Percentiles rank a stretch among this genome's conserved stretches.
These are phyloP conservation scores for Mrakia blollopis DNA, from an alignment of 768 basidiomycete species.

Conservation along the genomic window DNA sequence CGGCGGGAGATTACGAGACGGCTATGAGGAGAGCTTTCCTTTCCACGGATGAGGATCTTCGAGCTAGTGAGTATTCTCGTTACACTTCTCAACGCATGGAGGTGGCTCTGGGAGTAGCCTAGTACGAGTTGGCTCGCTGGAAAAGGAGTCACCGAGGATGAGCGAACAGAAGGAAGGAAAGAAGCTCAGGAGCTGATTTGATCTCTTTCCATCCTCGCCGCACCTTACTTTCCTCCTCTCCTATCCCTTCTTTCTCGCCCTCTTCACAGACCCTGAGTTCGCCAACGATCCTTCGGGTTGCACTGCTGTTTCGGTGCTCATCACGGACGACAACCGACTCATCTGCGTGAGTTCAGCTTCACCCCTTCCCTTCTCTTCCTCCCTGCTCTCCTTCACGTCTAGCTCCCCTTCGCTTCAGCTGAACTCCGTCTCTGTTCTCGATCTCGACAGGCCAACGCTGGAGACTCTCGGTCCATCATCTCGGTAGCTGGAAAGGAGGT, in stretches of 20 bases:
- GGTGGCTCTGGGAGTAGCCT: too few relatives aligned
- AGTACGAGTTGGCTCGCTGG: not conserved
- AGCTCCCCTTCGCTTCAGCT: constrained; percentile 19
- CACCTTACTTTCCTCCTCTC: too few relatives aligned
- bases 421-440: not conserved
- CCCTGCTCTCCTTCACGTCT: constrained; percentile 14
- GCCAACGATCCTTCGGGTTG: constrained; percentile 90
- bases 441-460: constrained; percentile 77
- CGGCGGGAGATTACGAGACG: constrained; percentile 61
- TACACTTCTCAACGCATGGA: not conserved
- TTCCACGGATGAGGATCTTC: constrained; percentile 88
- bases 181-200: not conserved
- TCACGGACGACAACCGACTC: constrained; percentile 72
- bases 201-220: not conserved
- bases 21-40: constrained; percentile 86
- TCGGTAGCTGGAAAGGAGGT: constrained; percentile 79
- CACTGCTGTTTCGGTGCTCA: constrained; percentile 82
- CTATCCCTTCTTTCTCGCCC: too few relatives aligned
- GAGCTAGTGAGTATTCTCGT: constrained; percentile 56
- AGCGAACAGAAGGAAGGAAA: not conserved
- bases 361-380: constrained; percentile 11
- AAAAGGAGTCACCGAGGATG: not conserved
- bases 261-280: constrained; percentile 69
- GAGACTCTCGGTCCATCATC: constrained; percentile 89
- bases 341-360: constrained; percentile 41